Conservation (phyloP, 768 basidiomycete species). For the Astraeus odoratus region DNA sequence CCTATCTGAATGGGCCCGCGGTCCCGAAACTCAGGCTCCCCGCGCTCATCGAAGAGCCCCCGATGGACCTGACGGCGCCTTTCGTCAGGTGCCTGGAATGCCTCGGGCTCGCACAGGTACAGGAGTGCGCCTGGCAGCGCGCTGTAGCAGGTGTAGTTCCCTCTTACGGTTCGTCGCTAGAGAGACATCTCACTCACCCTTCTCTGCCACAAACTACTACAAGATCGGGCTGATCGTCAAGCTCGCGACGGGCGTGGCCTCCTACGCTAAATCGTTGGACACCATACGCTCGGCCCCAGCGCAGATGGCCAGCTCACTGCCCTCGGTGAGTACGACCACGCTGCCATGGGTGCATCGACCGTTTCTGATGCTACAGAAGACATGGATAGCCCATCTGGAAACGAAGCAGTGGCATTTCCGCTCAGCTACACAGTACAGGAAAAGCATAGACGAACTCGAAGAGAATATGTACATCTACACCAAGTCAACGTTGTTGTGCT, state of each 20-base stretch:
- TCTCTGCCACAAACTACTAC: conserved; percentile 44
- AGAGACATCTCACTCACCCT: not conserved
- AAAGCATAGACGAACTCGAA: conserved; percentile 84
- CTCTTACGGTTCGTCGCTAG: not conserved
- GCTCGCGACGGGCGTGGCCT: conserved; percentile 68
- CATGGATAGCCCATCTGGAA: conserved; percentile 75
- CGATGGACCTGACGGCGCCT: conserved; percentile 57
- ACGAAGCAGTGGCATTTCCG: conserved; percentile 81
- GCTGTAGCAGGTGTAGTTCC: conserved; percentile 71
- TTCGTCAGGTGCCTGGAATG: conserved; percentile 60
- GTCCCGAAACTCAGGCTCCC: conserved; percentile 46
- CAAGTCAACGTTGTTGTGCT: not conserved
- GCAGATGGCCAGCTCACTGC: conserved; percentile 41
- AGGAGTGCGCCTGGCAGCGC: conserved; percentile 95
- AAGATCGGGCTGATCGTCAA: conserved; percentile 83
- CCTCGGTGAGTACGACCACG: conserved; percentile 38
- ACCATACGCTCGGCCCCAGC: conserved; percentile 39
- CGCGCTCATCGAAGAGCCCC: conserved; percentile 44
- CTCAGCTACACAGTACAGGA: conserved; percentile 83
- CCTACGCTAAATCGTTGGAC: conserved; percentile 49
- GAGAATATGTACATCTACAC: conserved; percentile 49
- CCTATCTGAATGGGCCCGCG: conserved; percentile 48
- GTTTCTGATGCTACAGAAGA: conserved; percentile 31
- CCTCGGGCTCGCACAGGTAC: conserved; percentile 88
- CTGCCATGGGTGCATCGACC: conserved; percentile 2